phyloP scores from a whole-genome alignment of 805 yeast genomes.

The Ogataea wickerhamii region DNA sequence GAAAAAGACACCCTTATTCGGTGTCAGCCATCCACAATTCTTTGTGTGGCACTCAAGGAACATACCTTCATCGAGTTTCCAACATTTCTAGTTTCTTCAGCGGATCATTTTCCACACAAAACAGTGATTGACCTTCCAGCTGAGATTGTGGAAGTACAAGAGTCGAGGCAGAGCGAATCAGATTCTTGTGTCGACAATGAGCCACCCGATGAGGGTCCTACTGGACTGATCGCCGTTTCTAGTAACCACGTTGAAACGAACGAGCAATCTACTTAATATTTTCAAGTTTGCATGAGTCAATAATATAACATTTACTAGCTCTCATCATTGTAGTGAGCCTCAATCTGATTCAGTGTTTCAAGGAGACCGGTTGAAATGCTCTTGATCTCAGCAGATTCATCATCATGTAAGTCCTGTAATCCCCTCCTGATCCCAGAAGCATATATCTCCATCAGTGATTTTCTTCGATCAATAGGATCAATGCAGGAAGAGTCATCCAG shows the following conservation, averaged over 20 bases:
- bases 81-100: constrained; percentile 48
- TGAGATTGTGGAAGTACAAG: constrained; percentile 14
- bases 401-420: constrained; percentile 49
- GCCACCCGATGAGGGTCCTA: constrained; percentile 27
- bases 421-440: constrained; percentile 46
- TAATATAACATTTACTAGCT: neutral
- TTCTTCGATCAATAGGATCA: constrained; percentile 54
- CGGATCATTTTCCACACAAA: constrained; percentile 25
- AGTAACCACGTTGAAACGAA: too few species aligned
- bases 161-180: neutral
- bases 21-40: constrained; percentile 32
- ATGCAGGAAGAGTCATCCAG: constrained; percentile 52
- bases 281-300: too few species aligned
- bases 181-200: constrained; percentile 12
- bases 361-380: constrained; percentile 16
- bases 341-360: constrained; percentile 15
- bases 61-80: constrained; percentile 75
- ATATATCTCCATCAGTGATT: constrained; percentile 52
- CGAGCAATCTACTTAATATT: too few species aligned
- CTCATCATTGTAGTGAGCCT: constrained; percentile 17
- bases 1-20: constrained; percentile 33
- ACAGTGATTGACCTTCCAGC: constrained; percentile 22
- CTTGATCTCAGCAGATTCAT: constrained; percentile 37
- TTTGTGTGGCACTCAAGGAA: constrained; percentile 51
- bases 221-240: constrained; percentile 2